These are phyloP conservation scores for Polychaeton citri DNA, from an alignment of 2,329 filamentous ascomycete genomes.

Conservation along the genomic window DNA sequence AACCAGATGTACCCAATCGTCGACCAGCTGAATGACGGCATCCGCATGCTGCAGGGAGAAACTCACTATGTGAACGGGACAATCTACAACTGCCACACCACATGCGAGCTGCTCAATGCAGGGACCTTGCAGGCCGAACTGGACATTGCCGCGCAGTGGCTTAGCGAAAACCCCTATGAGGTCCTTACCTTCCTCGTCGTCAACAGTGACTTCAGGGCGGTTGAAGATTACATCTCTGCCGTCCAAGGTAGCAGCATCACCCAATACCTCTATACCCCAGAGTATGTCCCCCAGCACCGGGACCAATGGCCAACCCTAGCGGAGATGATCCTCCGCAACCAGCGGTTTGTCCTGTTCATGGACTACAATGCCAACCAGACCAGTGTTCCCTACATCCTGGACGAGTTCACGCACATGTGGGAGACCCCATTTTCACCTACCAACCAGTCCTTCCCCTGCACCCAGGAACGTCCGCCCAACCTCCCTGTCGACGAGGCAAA, in stretches of 20 bases:
- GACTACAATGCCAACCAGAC: slow-evolving; percentile 75
- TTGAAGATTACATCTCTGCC: slow-evolving; percentile 50
- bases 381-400: slow-evolving; percentile 68
- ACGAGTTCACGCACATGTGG: slow-evolving; percentile 82
- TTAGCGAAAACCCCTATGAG: slow-evolving; percentile 65
- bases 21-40: slow-evolving; percentile 64
- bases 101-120: slow-evolving; percentile 67
- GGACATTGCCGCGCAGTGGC: slow-evolving; percentile 55
- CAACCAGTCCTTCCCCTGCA: slow-evolving; percentile 60
- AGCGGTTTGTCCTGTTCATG: slow-evolving; percentile 67
- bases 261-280: slow-evolving; percentile 60
- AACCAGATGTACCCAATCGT: slow-evolving; percentile 60
- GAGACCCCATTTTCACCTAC: slow-evolving; percentile 76
- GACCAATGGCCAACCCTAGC: slow-evolving; percentile 74
- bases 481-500: slow-evolving; percentile 39
- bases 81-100: slow-evolving; percentile 72
- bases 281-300: slow-evolving; percentile 54
- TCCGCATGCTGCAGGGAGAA: slow-evolving; percentile 51
- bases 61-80: slow-evolving; percentile 43
- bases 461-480: slow-evolving; percentile 59
- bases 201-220: slow-evolving; percentile 63
- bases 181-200: slow-evolving; percentile 77
- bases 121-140: slow-evolving; percentile 69
- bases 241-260: slow-evolving; percentile 60
- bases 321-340: slow-evolving; percentile 52